A percentile compares a stretch with the other conserved stretches of the same genome.
Evolutionary conservation across 1,284 basidiomycete species (phyloP).

Genomic region (Phellopilus nigrolimitatus): DNA sequence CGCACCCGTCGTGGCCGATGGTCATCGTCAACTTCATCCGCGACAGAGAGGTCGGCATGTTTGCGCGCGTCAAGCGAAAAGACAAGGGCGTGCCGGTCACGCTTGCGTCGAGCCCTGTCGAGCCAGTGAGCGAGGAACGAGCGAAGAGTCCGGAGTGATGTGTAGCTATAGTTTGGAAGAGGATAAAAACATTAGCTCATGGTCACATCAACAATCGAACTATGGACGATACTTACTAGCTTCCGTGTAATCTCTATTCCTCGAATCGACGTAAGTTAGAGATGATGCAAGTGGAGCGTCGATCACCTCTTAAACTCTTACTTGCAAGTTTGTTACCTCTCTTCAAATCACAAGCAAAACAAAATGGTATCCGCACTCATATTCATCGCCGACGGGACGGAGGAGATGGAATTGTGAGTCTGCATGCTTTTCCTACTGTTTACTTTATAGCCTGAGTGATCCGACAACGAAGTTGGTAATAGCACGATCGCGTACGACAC

Average conservation of each 20-base stretch:
- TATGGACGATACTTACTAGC: too few species aligned
- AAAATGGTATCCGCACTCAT: slow-evolving; percentile 59
- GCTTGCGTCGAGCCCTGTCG: neutral
- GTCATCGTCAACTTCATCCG: slow-evolving; percentile 93
- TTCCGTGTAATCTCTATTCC: neutral
- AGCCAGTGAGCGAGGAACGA: neutral
- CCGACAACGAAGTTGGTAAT: slow-evolving; percentile 16
- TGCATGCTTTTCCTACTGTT: neutral
- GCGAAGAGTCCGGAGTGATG: too few species aligned
- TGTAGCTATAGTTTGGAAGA: too few species aligned
- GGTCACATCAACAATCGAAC: too few species aligned
- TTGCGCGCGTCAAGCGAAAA: slow-evolving; percentile 40
- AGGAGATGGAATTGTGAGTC: slow-evolving; percentile 82
- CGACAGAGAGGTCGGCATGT: slow-evolving; percentile 75
- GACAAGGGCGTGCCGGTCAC: slow-evolving; percentile 17
- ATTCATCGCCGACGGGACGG: slow-evolving; percentile 84
- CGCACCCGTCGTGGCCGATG: slow-evolving; percentile 91
- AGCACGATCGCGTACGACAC: slow-evolving; percentile 79
- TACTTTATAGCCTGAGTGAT: slow-evolving; percentile 6
- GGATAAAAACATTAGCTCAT: too few species aligned
- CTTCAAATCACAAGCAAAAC: neutral
- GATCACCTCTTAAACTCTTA: neutral
- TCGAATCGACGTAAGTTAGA: neutral
- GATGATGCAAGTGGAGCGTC: neutral
- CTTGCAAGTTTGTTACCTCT: neutral